A percentile compares a stretch with the other conserved stretches of the same genome.
These are phyloP conservation scores for Xylaria longipes DNA, from an alignment of 495 filamentous ascomycete species.

Conservation along the genomic window DNA sequence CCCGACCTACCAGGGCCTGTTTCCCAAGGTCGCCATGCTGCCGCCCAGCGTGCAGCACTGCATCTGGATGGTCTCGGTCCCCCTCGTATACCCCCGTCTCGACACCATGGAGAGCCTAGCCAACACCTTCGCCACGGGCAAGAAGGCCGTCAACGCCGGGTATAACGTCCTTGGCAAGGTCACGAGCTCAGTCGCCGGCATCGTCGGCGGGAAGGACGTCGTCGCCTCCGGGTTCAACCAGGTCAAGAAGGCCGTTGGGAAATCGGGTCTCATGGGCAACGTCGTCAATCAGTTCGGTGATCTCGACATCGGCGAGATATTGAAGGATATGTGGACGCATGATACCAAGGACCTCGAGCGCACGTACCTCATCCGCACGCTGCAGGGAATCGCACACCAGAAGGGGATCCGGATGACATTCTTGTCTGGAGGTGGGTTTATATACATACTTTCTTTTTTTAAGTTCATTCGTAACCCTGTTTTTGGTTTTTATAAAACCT, in stretches of 20 bases:
- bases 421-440: conserved; percentile 73
- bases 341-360: conserved; percentile 96
- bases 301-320: conserved; percentile 90
- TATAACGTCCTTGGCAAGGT: conserved; percentile 96
- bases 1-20: conserved; percentile 94
- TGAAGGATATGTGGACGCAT: conserved; percentile 97
- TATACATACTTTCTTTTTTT: not conserved
- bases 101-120: conserved; percentile 90
- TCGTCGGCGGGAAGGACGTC: conserved; percentile 91
- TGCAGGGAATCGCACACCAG: conserved; percentile 92
- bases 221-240: conserved; percentile 90
- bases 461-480: not conserved
- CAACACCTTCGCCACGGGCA: conserved; percentile 89
- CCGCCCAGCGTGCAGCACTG: conserved; percentile 94
- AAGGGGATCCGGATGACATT: conserved; percentile 97
- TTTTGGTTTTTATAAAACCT: not conserved
- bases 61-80: conserved; percentile 92
- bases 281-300: conserved; percentile 98
- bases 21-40: conserved; percentile 93
- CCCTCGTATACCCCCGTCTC: conserved; percentile 87
- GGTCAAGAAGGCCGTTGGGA: conserved; percentile 95
- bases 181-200: conserved; percentile 88
- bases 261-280: conserved; percentile 90
- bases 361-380: conserved; percentile 93
- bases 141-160: conserved; percentile 91